Evolutionary conservation across 2,329 filamentous ascomycete genomes (phyloP), one percentile per base, ranked within the genome.

Genomic region (Nigrospora sphaerica): DNA sequence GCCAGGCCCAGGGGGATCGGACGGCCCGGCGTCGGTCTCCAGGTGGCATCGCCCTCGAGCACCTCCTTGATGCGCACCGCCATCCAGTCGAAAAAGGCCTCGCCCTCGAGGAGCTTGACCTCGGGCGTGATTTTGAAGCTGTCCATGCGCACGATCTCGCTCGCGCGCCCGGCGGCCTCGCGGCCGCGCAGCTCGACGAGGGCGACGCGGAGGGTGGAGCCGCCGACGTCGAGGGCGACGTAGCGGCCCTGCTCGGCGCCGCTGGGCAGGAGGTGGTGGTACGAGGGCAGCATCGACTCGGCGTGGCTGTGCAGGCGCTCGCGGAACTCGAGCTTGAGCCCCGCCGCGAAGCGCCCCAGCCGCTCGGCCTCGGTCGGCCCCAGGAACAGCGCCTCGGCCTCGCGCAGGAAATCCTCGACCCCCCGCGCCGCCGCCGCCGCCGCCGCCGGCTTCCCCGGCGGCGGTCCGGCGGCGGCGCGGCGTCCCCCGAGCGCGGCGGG

Each of bases 21-120:
- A 2, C 67, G 62, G 19, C 68, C 65, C 6, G 62, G 57, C 38
- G 54, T 60, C 47, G 66, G 61, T 18, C 60, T 62, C 3, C 63
- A 60, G 39, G 67, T 64, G 18, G 68, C 56, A 16, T 71, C 72
- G 38, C 66, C 66, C 7, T 67, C 62, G 12, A 85, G 64, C 1
- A 79, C 80, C 42, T 83, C 75, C 44, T 68, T 60, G 54, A 85
- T 81, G 51, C 72, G 74, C 37, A 70, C 67, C 1, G 81, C 81
- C 74, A 86, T 82, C 83, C 83, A 86, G 58, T 81, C 73, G 53
- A 86, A 86, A 57, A 86, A 85, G 0, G 63, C 69, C 54, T 74
- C 72, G 14, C 82, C 82, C 49, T 74, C 68, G 1, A 84, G 68
- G 47, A 67, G 65, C 62, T 80, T 83, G 45, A 83, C 67, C 17